Evolutionary conservation across 768 basidiomycete genomes (phyloP).

Genomic region (Paxillus ammoniavirescens): DNA sequence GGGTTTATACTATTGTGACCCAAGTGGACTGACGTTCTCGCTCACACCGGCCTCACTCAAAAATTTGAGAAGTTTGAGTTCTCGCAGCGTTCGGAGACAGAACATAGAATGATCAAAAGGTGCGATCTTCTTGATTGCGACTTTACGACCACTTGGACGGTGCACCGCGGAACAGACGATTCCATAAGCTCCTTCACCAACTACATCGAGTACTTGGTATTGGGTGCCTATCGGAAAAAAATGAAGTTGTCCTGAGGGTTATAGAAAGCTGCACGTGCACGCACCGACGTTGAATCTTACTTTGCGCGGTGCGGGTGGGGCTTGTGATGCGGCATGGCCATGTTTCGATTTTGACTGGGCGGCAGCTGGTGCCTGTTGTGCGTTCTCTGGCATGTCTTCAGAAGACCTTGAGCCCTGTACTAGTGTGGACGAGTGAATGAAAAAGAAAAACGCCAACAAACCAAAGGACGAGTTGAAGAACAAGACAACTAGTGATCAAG

Average conservation of each 20-base stretch:
- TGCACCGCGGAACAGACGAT: conserved; percentile 95
- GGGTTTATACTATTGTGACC: not conserved
- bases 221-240: conserved; percentile 52
- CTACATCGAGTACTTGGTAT: conserved; percentile 84
- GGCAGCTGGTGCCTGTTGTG: conserved; percentile 1
- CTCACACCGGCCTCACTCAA: conserved; percentile 85
- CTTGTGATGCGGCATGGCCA: conserved; percentile 43
- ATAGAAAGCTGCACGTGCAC: conserved; percentile 9
- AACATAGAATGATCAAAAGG: conserved; percentile 97
- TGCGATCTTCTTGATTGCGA: conserved; percentile 95
- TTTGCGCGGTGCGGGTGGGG: conserved; percentile 66
- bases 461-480: not conserved
- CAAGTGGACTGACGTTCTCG: conserved; percentile 61
- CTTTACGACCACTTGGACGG: conserved; percentile 81
- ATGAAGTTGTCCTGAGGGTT: not conserved
- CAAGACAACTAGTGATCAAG: no score
- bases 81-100: conserved; percentile 85
- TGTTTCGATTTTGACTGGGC: conserved; percentile 42
- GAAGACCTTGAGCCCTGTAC: not conserved
- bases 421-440: conserved; percentile 1
- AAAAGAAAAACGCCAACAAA: conserved; percentile 2
- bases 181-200: conserved; percentile 91
- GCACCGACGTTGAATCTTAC: conserved; percentile 86
- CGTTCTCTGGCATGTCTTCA: conserved; percentile 29
- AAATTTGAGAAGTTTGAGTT: conserved; percentile 81